Evolutionary conservation across 148 eudicot species (phyloP), one percentile per base, ranked within the genome.

Genomic region (Amaranthus hypochondriacus): DNA sequence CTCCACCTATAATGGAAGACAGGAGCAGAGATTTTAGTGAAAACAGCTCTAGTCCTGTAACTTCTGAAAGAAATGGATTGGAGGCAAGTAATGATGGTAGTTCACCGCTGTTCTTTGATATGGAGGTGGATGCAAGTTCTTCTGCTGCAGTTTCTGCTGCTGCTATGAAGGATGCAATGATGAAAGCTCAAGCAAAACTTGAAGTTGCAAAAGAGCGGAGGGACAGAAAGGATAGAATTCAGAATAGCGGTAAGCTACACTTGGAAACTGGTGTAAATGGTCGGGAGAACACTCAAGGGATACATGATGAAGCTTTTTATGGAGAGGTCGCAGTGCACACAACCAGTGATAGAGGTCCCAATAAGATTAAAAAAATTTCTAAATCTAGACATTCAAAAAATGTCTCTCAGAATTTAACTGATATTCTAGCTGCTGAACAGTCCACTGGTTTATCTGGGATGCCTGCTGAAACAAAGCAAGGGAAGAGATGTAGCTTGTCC

Each of bases 121-220:
- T 89, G 78, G 92, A 89, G 77, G 78, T 84, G 48, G 90, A 88
- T 81, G 85, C 86, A 69, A 81, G 77, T 9, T 68, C 83, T 53
- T 81, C 80, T 55, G 83, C 83, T 2, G 80, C 80, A 13, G 83
- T 59, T 53, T 81, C 83, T 73, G 80, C 83, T 82, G 90, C 87
- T 60, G 88, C 89, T 49, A 85, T 89, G 82, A 87, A 84, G 82
- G 87, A 87, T 79, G 92, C 82, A 63, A 87, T 86, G 88, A 82
- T 83, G 76, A 89, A 79, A 75, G 89, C 93, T 80, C 83, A 88
- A 81, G 82, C 77, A 54, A 88, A 88, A 76, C 86, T 86, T 42
- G 84, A 74, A 80, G 86, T 77, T 80, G 88, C 92, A 3, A 86
- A 86, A 84, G 86, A 86, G 75, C 67, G 75, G 42, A 77, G 75